phyloP scores from a whole-genome alignment of 2,329 filamentous ascomycete genomes.

The Tolypocladium pustulatum region DNA sequence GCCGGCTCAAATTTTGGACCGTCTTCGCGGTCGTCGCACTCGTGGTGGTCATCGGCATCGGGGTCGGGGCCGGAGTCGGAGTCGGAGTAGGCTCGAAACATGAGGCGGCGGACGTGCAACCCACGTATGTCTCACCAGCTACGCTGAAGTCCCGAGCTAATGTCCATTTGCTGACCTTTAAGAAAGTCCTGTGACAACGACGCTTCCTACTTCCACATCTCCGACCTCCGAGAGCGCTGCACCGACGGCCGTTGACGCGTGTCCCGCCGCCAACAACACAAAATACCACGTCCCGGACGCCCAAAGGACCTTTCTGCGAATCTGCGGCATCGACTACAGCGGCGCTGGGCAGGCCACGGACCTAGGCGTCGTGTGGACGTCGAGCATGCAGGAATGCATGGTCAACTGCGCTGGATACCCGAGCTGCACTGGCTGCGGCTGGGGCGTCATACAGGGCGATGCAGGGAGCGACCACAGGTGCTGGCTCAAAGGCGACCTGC shows the following conservation, averaged over 20 bases:
- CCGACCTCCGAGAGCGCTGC: slow-evolving; percentile 5
- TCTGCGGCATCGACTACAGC: slow-evolving; percentile 36
- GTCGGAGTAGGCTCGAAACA: slow-evolving; percentile 22
- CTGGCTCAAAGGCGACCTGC: slow-evolving; percentile 31
- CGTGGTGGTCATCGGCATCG: slow-evolving; percentile 21
- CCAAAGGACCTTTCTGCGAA: slow-evolving; percentile 28
- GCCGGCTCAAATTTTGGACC: slow-evolving; percentile 24
- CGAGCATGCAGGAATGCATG: slow-evolving; percentile 32
- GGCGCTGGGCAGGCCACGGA: slow-evolving; percentile 22
- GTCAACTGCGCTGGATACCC: slow-evolving; percentile 28
- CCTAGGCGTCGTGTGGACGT: slow-evolving; percentile 23
- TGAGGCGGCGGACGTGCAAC: not conserved
- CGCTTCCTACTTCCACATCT: not conserved
- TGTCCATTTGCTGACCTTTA: not conserved
- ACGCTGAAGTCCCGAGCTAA: not conserved
- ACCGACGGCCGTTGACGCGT: slow-evolving; percentile 18
- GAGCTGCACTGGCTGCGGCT: slow-evolving; percentile 31
- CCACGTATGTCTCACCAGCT: slow-evolving; percentile 3
- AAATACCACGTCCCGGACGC: slow-evolving; percentile 29
- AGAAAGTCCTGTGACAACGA: not conserved
- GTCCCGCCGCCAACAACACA: slow-evolving; percentile 33
- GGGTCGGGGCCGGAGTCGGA: slow-evolving; percentile 28
- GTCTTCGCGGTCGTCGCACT: slow-evolving; percentile 17
- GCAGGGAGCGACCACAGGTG: slow-evolving; percentile 27
- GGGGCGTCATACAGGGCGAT: slow-evolving; percentile 32